Base-by-base conservation (phyloP, 495 filamentous ascomycete genomes). In the Staphylotrichum longicolle region DNA sequence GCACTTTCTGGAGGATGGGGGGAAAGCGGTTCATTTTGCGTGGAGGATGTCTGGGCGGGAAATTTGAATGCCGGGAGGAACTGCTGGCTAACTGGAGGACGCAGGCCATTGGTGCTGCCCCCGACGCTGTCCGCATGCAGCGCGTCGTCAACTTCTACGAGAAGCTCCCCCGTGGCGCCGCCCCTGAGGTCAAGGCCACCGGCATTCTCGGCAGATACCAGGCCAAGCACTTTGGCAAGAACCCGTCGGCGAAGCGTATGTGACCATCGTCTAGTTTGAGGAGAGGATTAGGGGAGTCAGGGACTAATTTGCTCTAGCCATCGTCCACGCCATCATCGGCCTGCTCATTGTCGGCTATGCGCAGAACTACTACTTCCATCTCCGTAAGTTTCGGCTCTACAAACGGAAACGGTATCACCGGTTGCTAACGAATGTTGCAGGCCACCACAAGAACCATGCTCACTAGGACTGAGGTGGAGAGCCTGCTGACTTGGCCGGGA, bases 341-440 rank as follows among this genome's bases (percentile, higher is more conserved):
- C 76, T 98, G 52, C 74, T 93, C 62, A 74, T 84, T 59, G 67
- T 97, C 62, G 92, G 92, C 66, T 99, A 99, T 79, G 88, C 88
- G 64, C 89, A 96, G 80, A 89, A 94, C 77, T 98, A 98, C 87
- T 98, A 98, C 84, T 98, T 95, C 89, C 95, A 99, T 79, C 85
- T 98, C 66, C 91, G 94, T 98, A 86, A 74, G 91, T 61, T 30
- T 9, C 33, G 41, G 32, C 2, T 41, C 33, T 8, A 1, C 6
- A 33, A 12, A 34, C 20, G 6, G 15, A 27, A 27, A 27, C 7
- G 4, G 37, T 39, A 12, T 54, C 9, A 35, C 3, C 7, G 15
- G 12, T 34, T 41, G 34, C 65, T 59, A 47, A 64, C 47, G 7
- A 5, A 10, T 62, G 32, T 15, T 54, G 44, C 67, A 98, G 93